Percentiles rank a stretch among this genome's conserved stretches.
These are phyloP conservation scores for Xylariales sp. DNA, from an alignment of 2,329 filamentous ascomycete genomes.

Conservation along the genomic window DNA sequence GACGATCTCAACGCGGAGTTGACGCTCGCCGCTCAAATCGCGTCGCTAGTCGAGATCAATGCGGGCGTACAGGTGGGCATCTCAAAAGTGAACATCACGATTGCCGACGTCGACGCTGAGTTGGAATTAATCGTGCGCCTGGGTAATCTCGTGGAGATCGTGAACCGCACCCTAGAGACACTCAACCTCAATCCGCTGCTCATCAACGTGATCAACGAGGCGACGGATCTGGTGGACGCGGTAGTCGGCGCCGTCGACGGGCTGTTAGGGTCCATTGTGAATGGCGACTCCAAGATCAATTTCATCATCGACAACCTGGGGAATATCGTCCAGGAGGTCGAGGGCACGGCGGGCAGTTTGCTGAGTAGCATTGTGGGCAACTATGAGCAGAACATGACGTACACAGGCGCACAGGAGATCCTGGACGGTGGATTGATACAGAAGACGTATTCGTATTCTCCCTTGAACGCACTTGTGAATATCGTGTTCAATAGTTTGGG, in stretches of 20 bases:
- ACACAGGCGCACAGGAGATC: conserved; percentile 53
- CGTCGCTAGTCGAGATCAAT: conserved; percentile 65
- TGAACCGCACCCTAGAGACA: conserved; percentile 69
- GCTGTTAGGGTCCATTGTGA: conserved; percentile 67
- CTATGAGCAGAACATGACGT: conserved; percentile 69
- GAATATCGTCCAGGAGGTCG: conserved; percentile 71
- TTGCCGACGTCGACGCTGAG: conserved; percentile 68
- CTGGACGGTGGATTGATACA: conserved; percentile 53
- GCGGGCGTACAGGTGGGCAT: conserved; percentile 65
- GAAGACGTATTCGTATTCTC: conserved; percentile 61
- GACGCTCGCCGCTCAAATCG: conserved; percentile 70
- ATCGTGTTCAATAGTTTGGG: conserved; percentile 62
- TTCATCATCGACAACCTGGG: conserved; percentile 71
- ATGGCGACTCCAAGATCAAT: conserved; percentile 64
- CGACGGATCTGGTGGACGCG: conserved; percentile 62
- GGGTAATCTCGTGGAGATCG: conserved; percentile 69
- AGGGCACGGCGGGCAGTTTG: conserved; percentile 56
- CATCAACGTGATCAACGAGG: conserved; percentile 65
- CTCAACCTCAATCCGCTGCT: conserved; percentile 72
- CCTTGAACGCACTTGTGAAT: conserved; percentile 60
- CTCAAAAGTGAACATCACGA: conserved; percentile 68
- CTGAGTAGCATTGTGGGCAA: conserved; percentile 68
- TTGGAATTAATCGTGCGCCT: conserved; percentile 70
- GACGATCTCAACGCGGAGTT: conserved; percentile 69
- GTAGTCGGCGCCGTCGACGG: conserved; percentile 69